Conservation (phyloP, 2,329 filamentous ascomycete species). For the Trichoderma simmonsii region DNA sequence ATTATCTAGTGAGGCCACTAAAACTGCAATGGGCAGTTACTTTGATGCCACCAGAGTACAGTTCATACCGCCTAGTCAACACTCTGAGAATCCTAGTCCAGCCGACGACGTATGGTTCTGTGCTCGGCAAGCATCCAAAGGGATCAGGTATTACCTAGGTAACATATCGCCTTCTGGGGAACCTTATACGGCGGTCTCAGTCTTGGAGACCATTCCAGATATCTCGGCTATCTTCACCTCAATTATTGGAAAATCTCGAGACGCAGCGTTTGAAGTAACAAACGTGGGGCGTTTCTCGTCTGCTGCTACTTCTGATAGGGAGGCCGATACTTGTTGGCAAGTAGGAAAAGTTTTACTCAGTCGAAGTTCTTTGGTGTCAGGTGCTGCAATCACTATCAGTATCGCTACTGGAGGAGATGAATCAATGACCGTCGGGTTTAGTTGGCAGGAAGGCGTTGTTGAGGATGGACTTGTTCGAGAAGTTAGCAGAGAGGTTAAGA, state of each 20-base stretch:
- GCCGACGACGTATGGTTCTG: neutral
- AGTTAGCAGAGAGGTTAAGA: neutral
- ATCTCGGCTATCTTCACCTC: slow-evolving; percentile 36
- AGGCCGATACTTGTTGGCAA: slow-evolving; percentile 9
- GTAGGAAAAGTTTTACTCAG: slow-evolving; percentile 44
- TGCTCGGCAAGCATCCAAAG: neutral
- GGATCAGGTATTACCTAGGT: neutral
- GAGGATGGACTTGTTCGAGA: neutral
- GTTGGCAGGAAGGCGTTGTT: slow-evolving; percentile 37
- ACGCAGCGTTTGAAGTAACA: slow-evolving; percentile 41
- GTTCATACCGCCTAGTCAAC: neutral
- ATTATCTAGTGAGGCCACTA: neutral
- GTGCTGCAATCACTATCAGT: slow-evolving; percentile 37
- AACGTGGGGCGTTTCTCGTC: slow-evolving; percentile 40
- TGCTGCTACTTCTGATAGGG: slow-evolving; percentile 13
- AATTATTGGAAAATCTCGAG: slow-evolving; percentile 38
- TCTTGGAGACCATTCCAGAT: slow-evolving; percentile 35
- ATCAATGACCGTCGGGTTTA: slow-evolving; percentile 38
- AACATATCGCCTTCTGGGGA: neutral
- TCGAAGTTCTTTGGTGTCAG: slow-evolving; percentile 39
- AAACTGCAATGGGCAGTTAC: neutral
- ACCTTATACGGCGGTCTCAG: neutral
- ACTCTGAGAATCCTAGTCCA: too few species aligned
- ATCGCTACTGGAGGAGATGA: slow-evolving; percentile 43
- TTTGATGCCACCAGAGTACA: neutral